Conservation (phyloP, 164 flowering plant species). For the Cinnamomum micranthum region DNA sequence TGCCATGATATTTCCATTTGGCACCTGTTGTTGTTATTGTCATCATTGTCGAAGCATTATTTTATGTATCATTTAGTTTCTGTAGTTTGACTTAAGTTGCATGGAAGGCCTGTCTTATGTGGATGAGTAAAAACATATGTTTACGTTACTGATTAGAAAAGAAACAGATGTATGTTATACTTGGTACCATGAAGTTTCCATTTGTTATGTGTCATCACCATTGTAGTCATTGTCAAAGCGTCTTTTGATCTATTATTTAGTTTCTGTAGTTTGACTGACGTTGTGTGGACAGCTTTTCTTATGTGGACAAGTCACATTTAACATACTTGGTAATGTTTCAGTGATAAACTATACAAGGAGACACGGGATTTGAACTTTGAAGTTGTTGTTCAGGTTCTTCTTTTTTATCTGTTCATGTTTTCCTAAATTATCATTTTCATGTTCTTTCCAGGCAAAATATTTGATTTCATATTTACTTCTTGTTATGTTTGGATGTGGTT, state of each 20-base stretch:
- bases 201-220: too few relatives aligned
- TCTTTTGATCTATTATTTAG: too few relatives aligned
- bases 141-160: too few relatives aligned
- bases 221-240: too few relatives aligned
- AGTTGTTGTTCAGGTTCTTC: conserved; percentile 95
- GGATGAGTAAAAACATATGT: background rate
- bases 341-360: conserved; percentile 97
- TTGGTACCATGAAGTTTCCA: too few relatives aligned
- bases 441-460: background rate
- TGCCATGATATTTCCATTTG: too few relatives aligned
- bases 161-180: too few relatives aligned
- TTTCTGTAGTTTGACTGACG: background rate
- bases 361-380: conserved; percentile 94
- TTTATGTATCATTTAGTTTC: background rate
- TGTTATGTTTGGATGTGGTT: too few relatives aligned
- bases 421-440: background rate
- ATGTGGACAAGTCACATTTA: background rate
- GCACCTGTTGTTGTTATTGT: too few relatives aligned
- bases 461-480: background rate
- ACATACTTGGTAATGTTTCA: conserved; percentile 21
- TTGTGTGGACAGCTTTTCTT: background rate
- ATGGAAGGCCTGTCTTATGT: background rate
- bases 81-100: background rate
- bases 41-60: too few relatives aligned
- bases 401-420: conserved; percentile 12